phyloP scores from a whole-genome alignment of 202 grass and related monocot genomes.

The Schoenoplectus tabernaemontani region DNA sequence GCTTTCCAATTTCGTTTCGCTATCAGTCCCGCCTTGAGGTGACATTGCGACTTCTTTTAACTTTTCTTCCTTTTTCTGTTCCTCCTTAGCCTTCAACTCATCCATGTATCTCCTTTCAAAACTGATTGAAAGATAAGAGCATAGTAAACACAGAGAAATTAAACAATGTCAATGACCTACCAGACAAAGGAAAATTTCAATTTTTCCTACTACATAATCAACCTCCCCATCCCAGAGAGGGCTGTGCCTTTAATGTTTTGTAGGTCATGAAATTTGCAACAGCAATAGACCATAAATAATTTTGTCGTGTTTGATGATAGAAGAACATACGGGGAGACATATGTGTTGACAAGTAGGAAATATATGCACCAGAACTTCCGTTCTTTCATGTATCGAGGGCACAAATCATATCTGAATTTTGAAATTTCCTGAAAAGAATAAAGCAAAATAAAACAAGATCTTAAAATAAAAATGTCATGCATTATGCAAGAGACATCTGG shows the following conservation, averaged over 20 bases:
- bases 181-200: neutral
- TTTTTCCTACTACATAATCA: neutral
- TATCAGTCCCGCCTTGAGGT: slow-evolving; percentile 31
- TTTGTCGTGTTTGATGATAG: neutral
- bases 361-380: slow-evolving; percentile 95
- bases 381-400: slow-evolving; percentile 98
- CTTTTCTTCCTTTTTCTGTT: slow-evolving; percentile 44
- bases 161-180: neutral
- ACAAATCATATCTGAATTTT: slow-evolving; percentile 96
- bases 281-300: neutral
- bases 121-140: slow-evolving; percentile 24
- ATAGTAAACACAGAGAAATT: neutral
- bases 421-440: slow-evolving; percentile 79
- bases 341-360: slow-evolving; percentile 83
- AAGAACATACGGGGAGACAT: slow-evolving; percentile 46
- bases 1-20: slow-evolving; percentile 49
- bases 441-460: neutral
- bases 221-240: neutral
- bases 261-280: neutral
- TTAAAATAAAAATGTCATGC: neutral
- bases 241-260: neutral
- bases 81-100: slow-evolving; percentile 61
- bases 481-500: neutral
- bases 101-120: slow-evolving; percentile 80
- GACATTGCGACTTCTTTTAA: slow-evolving; percentile 39